These are phyloP conservation scores for Paramyrothecium roridum DNA, from an alignment of 2,329 filamentous ascomycete genomes.

Conservation along the genomic window DNA sequence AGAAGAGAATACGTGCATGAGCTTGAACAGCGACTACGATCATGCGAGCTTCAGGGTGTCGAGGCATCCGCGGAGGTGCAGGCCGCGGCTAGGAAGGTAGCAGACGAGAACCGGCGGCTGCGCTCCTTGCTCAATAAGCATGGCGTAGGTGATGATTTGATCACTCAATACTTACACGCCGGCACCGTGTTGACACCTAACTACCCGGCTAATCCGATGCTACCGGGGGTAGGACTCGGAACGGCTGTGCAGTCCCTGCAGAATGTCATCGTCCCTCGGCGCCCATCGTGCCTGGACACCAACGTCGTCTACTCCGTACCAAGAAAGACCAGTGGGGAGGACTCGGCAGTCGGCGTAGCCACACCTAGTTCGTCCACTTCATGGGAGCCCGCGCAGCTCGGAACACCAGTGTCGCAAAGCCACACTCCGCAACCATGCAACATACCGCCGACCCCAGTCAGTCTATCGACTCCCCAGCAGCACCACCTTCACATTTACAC, in stretches of 20 bases:
- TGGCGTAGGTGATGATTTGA: conserved; percentile 54
- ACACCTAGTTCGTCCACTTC: conserved; percentile 23
- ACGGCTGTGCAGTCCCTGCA: conserved; percentile 30
- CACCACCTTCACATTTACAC: neutral
- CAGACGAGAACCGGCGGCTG: conserved; percentile 66
- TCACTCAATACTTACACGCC: conserved; percentile 39
- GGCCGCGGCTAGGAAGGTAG: conserved; percentile 63
- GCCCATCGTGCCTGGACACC: conserved; percentile 23
- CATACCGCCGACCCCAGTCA: neutral
- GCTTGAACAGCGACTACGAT: conserved; percentile 58
- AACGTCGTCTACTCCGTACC: conserved; percentile 21
- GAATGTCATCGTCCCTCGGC: conserved; percentile 32
- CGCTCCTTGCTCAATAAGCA: conserved; percentile 54
- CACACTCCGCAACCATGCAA: neutral
- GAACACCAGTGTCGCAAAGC: neutral
- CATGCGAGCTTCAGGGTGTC: conserved; percentile 62
- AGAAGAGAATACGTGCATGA: conserved; percentile 71
- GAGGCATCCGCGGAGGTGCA: conserved; percentile 72
- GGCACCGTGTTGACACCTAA: conserved; percentile 8
- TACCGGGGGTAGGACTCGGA: conserved; percentile 16
- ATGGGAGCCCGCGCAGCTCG: conserved; percentile 26
- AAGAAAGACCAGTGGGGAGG: conserved; percentile 27
- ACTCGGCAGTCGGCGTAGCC: conserved; percentile 27
- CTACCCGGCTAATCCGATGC: conserved; percentile 8
- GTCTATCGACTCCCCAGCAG: neutral